phyloP scores from a whole-genome alignment of 2,329 filamentous ascomycete genomes.

The Bipolaris sorokiniana region DNA sequence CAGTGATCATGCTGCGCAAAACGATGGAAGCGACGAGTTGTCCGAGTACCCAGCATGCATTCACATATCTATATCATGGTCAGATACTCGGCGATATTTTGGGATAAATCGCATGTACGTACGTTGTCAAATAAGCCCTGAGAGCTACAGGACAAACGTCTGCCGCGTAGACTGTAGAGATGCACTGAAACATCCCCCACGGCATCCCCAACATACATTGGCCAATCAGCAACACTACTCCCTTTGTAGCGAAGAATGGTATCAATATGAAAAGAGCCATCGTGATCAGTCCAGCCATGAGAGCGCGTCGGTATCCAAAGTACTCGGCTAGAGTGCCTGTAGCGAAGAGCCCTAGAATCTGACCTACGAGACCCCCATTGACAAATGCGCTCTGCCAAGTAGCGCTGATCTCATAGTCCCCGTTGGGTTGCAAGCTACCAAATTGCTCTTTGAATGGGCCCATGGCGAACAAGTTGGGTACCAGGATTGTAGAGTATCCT shows the following conservation, averaged over 20 bases:
- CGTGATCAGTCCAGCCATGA: constrained; percentile 27
- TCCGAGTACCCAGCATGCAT: constrained; percentile 50
- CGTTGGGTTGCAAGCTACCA: constrained; percentile 26
- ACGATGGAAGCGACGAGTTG: constrained; percentile 73
- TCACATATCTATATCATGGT: constrained; percentile 32
- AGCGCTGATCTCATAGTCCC: constrained; percentile 46
- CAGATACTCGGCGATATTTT: background rate
- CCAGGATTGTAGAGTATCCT: constrained; percentile 78
- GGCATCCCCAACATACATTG: constrained; percentile 38
- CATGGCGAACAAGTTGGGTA: constrained; percentile 72
- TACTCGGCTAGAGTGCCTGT: constrained; percentile 50
- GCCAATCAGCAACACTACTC: constrained; percentile 18
- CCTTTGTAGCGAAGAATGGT: constrained; percentile 24
- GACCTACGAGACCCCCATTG: constrained; percentile 51
- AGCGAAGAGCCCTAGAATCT: constrained; percentile 49
- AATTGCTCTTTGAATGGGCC: constrained; percentile 49
- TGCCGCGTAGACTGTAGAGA: constrained; percentile 53
- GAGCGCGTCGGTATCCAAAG: constrained; percentile 40
- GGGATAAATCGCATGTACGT: constrained; percentile 38
- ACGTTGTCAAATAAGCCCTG: constrained; percentile 61
- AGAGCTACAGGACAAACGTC: constrained; percentile 71
- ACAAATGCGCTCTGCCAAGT: constrained; percentile 51
- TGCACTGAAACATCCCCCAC: constrained; percentile 50
- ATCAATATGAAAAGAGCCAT: constrained; percentile 20
- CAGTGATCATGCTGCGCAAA: constrained; percentile 66